Evolutionary conservation across 371 early-diverging fungal genomes (phyloP).

Genomic region (Mycotypha africana): DNA sequence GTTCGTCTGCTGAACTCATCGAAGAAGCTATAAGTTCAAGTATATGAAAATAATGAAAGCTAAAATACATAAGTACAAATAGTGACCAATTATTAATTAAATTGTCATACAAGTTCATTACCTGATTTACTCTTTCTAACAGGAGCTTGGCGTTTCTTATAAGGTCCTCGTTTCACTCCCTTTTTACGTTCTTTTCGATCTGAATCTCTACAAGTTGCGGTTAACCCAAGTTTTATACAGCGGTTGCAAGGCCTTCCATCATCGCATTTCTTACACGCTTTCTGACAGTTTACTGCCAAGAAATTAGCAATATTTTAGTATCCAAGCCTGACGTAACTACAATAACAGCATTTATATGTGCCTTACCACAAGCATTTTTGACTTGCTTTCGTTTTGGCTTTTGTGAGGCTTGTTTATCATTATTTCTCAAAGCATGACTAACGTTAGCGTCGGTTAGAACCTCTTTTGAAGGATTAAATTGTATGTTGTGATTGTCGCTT

Average conservation of each 20-base stretch:
- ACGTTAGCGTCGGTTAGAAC: too few relatives aligned
- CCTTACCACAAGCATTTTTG: slow-evolving; percentile 76
- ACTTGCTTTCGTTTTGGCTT: slow-evolving; percentile 44
- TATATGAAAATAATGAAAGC: neutral
- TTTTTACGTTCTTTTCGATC: slow-evolving; percentile 47
- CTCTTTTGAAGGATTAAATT: too few relatives aligned
- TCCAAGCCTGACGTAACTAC: too few relatives aligned
- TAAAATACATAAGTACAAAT: neutral
- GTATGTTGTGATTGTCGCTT: too few relatives aligned
- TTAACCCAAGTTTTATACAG: slow-evolving; percentile 47
- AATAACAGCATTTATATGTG: neutral
- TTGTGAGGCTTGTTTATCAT: too few relatives aligned
- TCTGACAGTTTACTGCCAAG: slow-evolving; percentile 37
- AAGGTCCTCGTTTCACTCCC: slow-evolving; percentile 46
- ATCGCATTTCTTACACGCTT: slow-evolving; percentile 56
- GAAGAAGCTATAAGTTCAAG: too few relatives aligned
- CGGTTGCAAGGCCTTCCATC: slow-evolving; percentile 53
- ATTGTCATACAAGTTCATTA: too few relatives aligned
- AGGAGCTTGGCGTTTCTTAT: slow-evolving; percentile 12
- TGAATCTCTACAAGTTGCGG: slow-evolving; percentile 50
- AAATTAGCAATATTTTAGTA: too few relatives aligned
- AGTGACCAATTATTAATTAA: too few relatives aligned
- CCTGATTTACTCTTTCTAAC: slow-evolving; percentile 3
- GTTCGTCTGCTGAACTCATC: too few relatives aligned
- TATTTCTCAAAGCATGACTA: too few relatives aligned